Evolutionary conservation across 106 monocot genomes (phyloP), one percentile per base, ranked within the genome.

Genomic region (Vanilla planifolia): DNA sequence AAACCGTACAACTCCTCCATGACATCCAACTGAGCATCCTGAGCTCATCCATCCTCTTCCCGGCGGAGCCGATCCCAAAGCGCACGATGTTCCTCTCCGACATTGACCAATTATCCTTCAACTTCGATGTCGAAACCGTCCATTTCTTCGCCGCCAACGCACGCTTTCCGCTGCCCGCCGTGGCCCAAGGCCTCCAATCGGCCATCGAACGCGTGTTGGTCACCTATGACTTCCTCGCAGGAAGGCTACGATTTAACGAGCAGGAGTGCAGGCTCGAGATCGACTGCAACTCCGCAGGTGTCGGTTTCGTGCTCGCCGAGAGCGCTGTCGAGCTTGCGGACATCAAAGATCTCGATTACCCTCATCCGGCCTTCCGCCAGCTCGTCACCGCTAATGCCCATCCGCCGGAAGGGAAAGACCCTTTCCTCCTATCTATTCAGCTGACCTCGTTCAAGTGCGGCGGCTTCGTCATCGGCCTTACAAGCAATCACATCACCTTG

Each of bases 31-130:
- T 55, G 15, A 29, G 16, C 53, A 32, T 55, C 53, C 27, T 32
- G 3, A 29, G 40, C 55, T 75, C 68, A 59, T 30, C 68, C 24
- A 61, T 33, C 2, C 36, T 84, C 20, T 52, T 27, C 48, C 85
- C 76, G 3, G 44, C 55, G 21, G 57, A 56, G 19, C 30, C 32
- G 2, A 39, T n/a, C 3, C 51, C 62, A 62, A 73, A 56, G 51
- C 72, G 66, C 63, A 27, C 62, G 51, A 69, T 85, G 63, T 85
- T 73, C 76, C 77, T 85, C 60, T 70, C 85, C 15, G 77, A 80
- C 85, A 80, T 85, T 19, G 85, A 85, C 73, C 79, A 80, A 46
- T 60, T 73, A n/a, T 43, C 70, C 30, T 67, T 85, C 33, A 73
- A 80, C 59, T 80, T 85, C 69, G 30, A 47, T 20, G 73, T 85